These are phyloP conservation scores for Pelargonium nanum DNA, from an alignment of 345 rosid species.

Conservation along the genomic window DNA sequence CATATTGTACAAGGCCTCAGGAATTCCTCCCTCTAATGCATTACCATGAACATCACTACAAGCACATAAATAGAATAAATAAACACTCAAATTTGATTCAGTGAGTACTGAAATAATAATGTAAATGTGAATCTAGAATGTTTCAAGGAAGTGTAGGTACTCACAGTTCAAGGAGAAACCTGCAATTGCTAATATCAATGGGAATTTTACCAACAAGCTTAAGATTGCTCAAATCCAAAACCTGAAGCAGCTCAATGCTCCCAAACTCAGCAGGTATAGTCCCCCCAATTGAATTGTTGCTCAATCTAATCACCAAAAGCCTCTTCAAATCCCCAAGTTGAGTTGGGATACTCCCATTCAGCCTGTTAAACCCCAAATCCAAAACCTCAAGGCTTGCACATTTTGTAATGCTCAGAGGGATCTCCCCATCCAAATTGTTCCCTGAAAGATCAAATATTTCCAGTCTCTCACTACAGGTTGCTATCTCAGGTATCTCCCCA, in stretches of 20 bases:
- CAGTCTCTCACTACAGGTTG: constrained; percentile 43
- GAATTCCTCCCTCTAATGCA: constrained; percentile 54
- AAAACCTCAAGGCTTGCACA: constrained; percentile 69
- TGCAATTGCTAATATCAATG: constrained; percentile 52
- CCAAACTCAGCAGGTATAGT: constrained; percentile 51
- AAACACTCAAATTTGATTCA: constrained; percentile 13
- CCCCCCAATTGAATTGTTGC: constrained; percentile 55
- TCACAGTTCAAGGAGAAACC: constrained; percentile 73
- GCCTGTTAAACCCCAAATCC: constrained; percentile 65
- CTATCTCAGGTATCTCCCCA: constrained; percentile 51
- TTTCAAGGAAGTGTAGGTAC: constrained; percentile 19
- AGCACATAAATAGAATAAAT: constrained; percentile 21
- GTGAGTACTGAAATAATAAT: constrained; percentile 6
- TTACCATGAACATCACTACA: constrained; percentile 87
- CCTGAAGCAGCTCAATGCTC: constrained; percentile 50
- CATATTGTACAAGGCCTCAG: constrained; percentile 53
- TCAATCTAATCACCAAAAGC: constrained; percentile 63
- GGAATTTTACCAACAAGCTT: constrained; percentile 60
- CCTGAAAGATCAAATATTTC: constrained; percentile 66
- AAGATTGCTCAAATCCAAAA: constrained; percentile 78
- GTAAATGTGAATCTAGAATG: constrained; percentile 1
- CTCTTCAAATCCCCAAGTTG: constrained; percentile 35
- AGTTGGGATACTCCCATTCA: constrained; percentile 56
- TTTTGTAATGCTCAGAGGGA: constrained; percentile 46
- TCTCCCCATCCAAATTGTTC: constrained; percentile 52